Base-by-base conservation (phyloP, 495 filamentous ascomycete species). In the Aspergillus taichungensis region DNA sequence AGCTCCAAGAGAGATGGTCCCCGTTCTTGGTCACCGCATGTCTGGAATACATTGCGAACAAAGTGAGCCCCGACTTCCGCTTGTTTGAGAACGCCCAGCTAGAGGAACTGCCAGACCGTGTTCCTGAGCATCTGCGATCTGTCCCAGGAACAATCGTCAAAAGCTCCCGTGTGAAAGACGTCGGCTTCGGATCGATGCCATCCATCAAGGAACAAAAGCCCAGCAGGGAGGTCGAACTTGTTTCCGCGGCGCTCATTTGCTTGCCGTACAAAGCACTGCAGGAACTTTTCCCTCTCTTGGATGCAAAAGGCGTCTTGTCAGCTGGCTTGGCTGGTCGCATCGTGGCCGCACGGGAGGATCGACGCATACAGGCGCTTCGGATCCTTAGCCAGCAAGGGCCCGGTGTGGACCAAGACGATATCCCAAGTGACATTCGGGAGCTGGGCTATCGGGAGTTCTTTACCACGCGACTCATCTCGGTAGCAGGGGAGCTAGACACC, bases 201-300 rank as follows among this genome's bases (percentile, higher is more conserved):
- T 50, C 47, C 12, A 30, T 39, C 13, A 52, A 49, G 13, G 39
- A 48, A 3, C 39, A 29, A 1, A 37, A 52, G 5, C 55, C 61
- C 6, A 48, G 34, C 3, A 43, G 35, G 18, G 37, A 54, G 5
- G 40, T 35, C 6, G 39, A 44, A n/a, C 34, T 55, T 9, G 30
- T 50, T 7, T 67, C 61, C 1, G 60, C 56, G 0, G 46, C 62
- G 14, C 35, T 68, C 8, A 44, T 66, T 18, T 40, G 46, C 5
- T 40, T 68, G 1, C 57, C 58, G 5, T 62, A 46, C 37, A 2
- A 13, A 2, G 31, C 50, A 5, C 48, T 66, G 9, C 30, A 47
- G 8, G 37, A 49, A 6, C 33, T 44, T 1, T 48, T 64, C 28
- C 35, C 27, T 11, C 41, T 51, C 7, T 39, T 64, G 39, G 45